Evolutionary conservation across 164 flowering plant genomes (phyloP), one percentile per base, ranked within the genome.

Genomic region (Euptelea pleiosperma): DNA sequence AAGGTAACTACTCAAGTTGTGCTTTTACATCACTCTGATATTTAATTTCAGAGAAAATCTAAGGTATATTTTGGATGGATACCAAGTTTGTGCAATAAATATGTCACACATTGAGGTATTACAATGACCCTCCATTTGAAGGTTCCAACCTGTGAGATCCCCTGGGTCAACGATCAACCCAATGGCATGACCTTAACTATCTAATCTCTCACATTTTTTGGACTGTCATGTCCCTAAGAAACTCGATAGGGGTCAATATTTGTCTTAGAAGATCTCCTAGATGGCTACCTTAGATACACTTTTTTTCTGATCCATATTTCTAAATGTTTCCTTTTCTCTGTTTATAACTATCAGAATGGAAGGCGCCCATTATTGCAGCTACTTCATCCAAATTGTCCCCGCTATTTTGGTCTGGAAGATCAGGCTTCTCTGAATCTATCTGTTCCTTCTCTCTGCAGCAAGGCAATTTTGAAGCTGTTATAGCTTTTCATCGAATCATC

Each of bases 321-420:
- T 61, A 6, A 31, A 15, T 55, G 18, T 25, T 52, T 49, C 44
- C 31, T 42, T 62, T 42, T 55, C n/a, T 39, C 19, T 12, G 18
- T 24, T 58, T 61, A 37, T 36, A 25, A 44, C 53, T 58, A 68
- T 48, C 79, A 93, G 99, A 79, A 64, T 78, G 96, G 83, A 61
- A 90, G 89, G 68, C 86, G 82, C 31, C 75, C 75, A 6, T 26
- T 93, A 18, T 65, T 93, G 68, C 99, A 93, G 66, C 79, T 93
- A 51, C 96, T 93, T 57, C 87, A 82, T 79, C 99, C 99, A 45
- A 70, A 84, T 66, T 82, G 79, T 63, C 50, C 82, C 36, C 96
- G 89, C 48, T 93, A 86, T 77, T 64, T 86, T 62, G 81, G 75
- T 73, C 82, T 86, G 15, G 86, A 84, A 40, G 95, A 90, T 63